Base-by-base conservation (phyloP, 2,329 filamentous ascomycete species). In the Fusarium sp. region DNA sequence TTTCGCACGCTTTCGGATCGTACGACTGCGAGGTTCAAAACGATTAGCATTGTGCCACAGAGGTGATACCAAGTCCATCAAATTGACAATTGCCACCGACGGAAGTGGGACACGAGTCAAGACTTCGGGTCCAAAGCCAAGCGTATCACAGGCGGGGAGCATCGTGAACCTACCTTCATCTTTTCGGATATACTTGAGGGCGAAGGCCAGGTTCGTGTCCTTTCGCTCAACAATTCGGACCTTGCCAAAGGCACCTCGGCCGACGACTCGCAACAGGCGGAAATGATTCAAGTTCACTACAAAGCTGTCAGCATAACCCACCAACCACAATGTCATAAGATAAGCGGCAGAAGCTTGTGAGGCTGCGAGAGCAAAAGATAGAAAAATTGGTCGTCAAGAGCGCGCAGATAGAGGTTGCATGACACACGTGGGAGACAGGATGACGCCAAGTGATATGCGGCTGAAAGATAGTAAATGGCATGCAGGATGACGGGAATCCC, bases 201-300 rank as follows among this genome's bases (percentile, higher is more conserved):
- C 96, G 83, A 99, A 99, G 5, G 95, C 95, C 77, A 98, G 84
- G 62, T 91, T 92, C 3, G 94, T 97, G 80, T 99, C 96, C 84
- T 98, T 98, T 75, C 95, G 91, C 87, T 99, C 96, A 79, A 99
- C 96, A 75, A 99, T 99, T 79, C 96, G 93, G 70, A 99, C 96
- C 84, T 99, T 99, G 79, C 96, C 96, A 86, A 99, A 99, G 63
- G 96, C 96, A 78, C 96, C 96, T 83, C 97, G 97, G 74, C 96
- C 96, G 76, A 99, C 96, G 72, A 99, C 96, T 80, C 96, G 92
- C 74, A 98, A 86, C 62, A 99, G 88, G 75, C 95, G 93, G 83
- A 99, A 99, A 84, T 99, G 96, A 80, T 98, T 98, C 77, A 99
- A 91, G 82, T 95, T 98, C 77, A 97, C 96, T 97, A 77, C 46